Conservation (phyloP, 345 rosid species). For the Psidium guajava region DNA sequence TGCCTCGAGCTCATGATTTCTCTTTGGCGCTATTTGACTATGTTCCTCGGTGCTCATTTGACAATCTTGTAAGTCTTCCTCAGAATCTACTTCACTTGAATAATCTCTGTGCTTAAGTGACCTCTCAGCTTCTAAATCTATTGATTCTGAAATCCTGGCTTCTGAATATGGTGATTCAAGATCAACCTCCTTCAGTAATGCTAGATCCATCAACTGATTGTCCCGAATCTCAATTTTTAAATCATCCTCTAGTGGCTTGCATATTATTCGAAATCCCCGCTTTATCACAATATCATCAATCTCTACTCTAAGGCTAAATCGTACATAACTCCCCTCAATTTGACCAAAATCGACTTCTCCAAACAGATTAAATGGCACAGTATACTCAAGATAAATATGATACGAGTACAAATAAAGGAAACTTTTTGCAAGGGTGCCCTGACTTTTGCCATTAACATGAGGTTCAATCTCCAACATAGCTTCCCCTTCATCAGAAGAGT, state of each 20-base stretch:
- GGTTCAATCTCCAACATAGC: too few species aligned
- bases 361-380: fast-evolving
- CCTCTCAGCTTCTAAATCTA: background rate
- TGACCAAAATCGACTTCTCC: too few species aligned
- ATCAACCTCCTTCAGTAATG: background rate
- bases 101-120: background rate
- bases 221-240: background rate
- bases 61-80: background rate
- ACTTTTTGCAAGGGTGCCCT: fast-evolving
- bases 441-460: too few species aligned
- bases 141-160: background rate
- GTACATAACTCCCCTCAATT: too few species aligned
- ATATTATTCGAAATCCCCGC: background rate
- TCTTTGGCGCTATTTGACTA: background rate
- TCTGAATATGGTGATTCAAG: too few species aligned
- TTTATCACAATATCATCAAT: background rate
- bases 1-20: background rate
- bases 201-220: background rate
- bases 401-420: too few species aligned
- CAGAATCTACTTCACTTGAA: too few species aligned
- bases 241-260: background rate
- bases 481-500: too few species aligned
- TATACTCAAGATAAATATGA: too few species aligned
- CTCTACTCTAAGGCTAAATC: background rate
- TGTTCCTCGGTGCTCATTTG: background rate